Evolutionary conservation across 1,139 yeast species (phyloP), one percentile per base, ranked within the genome.

Genomic region (Geotrichum europaeum): DNA sequence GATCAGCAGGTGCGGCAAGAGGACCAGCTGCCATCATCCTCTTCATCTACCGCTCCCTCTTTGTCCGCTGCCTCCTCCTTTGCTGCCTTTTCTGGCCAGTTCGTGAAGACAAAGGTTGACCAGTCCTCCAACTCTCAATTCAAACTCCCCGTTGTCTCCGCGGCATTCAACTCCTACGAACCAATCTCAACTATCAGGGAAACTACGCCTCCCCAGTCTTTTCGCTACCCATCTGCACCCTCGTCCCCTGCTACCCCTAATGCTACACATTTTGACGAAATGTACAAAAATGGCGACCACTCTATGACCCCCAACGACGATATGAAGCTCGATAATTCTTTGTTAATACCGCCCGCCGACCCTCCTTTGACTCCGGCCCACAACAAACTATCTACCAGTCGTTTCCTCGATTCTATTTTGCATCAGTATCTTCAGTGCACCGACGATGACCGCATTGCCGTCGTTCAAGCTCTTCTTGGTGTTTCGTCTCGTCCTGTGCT

Each of bases 401-500:
- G 58, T 5, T 56, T 59, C 15, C 20, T 58, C 7, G 59, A 57
- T 18, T 45, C 55, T n/a, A 56, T 59, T 5, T 20, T 18, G 45
- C 59, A 58, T 13, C 61, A 61, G 30, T 52, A 53, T 49, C 49
- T 56, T 7, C 58, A 61, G 15, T 56, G 50, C 51, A 30, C 51
- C n/a, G 63, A 61, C 34, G 63, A 61, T 18, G 63, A 56, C 20
- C 56, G 54, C 20, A 57, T 61, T 22, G 47, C 61, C 18, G 18
- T 61, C 20, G 24, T 61, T 12, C 51, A 59, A 47, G 51, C 53
- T 13, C 58, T 61, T 22, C 43, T 61, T 13, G 50, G 60, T n/a
- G 45, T 54, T 4, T 54, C 62, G 3, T 56, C 62, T 9, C 69
- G 72, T 88, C 96, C 24, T 90, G 75, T 72, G 43, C 77, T 94